phyloP scores from a whole-genome alignment of 148 eudicot species.

The Amaranthus cruentus region DNA sequence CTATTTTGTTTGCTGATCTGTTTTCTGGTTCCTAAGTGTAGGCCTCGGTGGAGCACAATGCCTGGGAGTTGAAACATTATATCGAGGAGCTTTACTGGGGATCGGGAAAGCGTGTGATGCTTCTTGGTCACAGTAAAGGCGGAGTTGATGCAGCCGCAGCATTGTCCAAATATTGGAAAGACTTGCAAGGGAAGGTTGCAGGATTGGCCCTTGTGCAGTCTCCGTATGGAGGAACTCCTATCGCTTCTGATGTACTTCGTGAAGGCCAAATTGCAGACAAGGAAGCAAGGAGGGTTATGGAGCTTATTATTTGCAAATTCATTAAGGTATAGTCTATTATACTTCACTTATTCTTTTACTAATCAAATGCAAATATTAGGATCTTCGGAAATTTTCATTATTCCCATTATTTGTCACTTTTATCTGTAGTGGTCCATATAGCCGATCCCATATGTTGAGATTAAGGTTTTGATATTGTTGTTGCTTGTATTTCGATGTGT shows the following conservation, averaged over 20 bases:
- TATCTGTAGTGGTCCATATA: too few species aligned
- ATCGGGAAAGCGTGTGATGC: slow-evolving; percentile 84
- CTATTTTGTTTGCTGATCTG: background rate
- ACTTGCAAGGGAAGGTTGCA: slow-evolving; percentile 66
- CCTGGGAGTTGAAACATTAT: slow-evolving; percentile 73
- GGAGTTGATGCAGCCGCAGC: slow-evolving; percentile 99
- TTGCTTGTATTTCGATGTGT: too few species aligned
- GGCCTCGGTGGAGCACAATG: slow-evolving; percentile 95
- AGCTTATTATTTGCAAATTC: slow-evolving; percentile 67
- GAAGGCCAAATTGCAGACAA: slow-evolving; percentile 83
- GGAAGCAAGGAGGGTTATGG: slow-evolving; percentile 69
- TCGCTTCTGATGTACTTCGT: slow-evolving; percentile 87
- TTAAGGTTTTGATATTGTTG: too few species aligned
- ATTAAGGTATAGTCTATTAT: slow-evolving; percentile 48
- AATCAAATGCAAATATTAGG: background rate
- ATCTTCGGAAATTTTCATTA: too few species aligned
- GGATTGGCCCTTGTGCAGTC: slow-evolving; percentile 90
- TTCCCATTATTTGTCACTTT: too few species aligned
- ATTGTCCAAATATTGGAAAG: slow-evolving; percentile 63
- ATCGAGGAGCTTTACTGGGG: slow-evolving; percentile 96
- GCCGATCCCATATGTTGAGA: too few species aligned
- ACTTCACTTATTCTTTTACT: background rate
- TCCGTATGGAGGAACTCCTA: slow-evolving; percentile 89
- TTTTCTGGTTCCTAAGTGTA: slow-evolving; percentile 12
- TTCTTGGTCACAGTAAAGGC: slow-evolving; percentile 96